Base-by-base conservation (phyloP, 2,329 filamentous ascomycete species). In the Colletotrichum sojae region DNA sequence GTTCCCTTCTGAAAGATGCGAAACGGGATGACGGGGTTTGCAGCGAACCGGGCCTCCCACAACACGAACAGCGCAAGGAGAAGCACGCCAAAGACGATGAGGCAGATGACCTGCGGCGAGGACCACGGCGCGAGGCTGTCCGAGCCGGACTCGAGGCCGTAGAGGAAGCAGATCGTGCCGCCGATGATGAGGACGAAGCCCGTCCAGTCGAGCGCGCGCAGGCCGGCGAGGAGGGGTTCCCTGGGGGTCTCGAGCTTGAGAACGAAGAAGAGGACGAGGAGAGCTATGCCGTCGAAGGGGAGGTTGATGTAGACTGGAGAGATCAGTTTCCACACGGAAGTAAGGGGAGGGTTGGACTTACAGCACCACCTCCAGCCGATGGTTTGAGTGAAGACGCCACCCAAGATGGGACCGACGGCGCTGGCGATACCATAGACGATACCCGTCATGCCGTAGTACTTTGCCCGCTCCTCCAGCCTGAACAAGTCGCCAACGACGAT, bases 131-230 rank as follows among this genome's bases (percentile, higher is more conserved):
- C 79, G 2, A 81, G 77, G 12, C 85, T 82, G 22, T 88, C 70
- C 3, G 73, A 88, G 6, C 89, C 89, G 54, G 86, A 88, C 71
- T 90, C 86, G 8, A 91, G 82, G n/a, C 88, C 89, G 36, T 90
- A 84, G 8, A 90, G 81, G 56, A 90, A 81, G 83, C 89, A 88
- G 48, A 90, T 79, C 0, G 86, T 88, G 5, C 84, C 86, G 36
- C 84, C 84, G 16, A 90, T 82, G 73, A 92, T 85, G 1, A 83
- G 79, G 12, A 89, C 71, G 1, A 85, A 86, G 3, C 90, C 90
- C 20, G 75, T 52, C 81, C 82, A 84, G 67, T 84, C 82, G 10
- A 84, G 77, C 0, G 86, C 85, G 69, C 86, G 86, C 5, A 91
- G 76, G 0, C 88, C 88, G 49, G 86, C 40, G 80, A 80, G 75